Percentiles rank a stretch among this genome's conserved stretches.
Conservation (phyloP, 768 basidiomycete genomes). For the Lentinula sp. region DNA sequence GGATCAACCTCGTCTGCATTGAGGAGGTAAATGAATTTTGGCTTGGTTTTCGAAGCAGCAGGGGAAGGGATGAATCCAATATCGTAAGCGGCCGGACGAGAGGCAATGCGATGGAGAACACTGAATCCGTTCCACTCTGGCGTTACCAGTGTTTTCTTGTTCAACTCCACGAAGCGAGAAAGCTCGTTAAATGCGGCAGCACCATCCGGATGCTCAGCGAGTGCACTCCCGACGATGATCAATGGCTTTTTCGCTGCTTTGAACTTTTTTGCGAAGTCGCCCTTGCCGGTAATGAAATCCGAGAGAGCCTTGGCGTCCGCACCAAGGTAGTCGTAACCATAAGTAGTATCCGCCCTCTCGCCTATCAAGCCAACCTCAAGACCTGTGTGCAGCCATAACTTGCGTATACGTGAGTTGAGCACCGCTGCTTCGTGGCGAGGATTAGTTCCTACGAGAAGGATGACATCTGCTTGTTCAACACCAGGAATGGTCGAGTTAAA, state of each 20-base stretch:
- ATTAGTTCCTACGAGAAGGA: conserved; percentile 93
- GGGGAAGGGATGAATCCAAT: conserved; percentile 88
- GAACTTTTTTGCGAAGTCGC: conserved; percentile 80
- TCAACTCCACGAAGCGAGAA: conserved; percentile 71
- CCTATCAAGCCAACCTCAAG: conserved; percentile 89
- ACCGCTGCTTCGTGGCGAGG: conserved; percentile 97
- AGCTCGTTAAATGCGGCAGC: conserved; percentile 71
- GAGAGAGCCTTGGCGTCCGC: conserved; percentile 66
- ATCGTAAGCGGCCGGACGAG: conserved; percentile 91
- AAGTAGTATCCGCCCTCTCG: conserved; percentile 84
- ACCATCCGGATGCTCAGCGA: conserved; percentile 83
- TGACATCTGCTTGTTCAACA: conserved; percentile 85
- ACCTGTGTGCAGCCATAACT: conserved; percentile 84
- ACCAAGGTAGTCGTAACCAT: conserved; percentile 91
- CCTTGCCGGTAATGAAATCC: conserved; percentile 73
- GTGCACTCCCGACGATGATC: conserved; percentile 86
- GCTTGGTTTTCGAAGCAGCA: conserved; percentile 63
- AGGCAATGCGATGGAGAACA: conserved; percentile 87
- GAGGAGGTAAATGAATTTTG: conserved; percentile 95
- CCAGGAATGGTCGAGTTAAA: conserved; percentile 93
- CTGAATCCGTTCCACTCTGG: conserved; percentile 96
- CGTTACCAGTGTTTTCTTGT: conserved; percentile 70
- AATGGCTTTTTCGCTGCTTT: conserved; percentile 85
- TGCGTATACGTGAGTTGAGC: conserved; percentile 93
- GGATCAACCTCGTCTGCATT: conserved; percentile 94